These are phyloP conservation scores for Ascochyta pisi DNA, from an alignment of 2,329 filamentous ascomycete species.

Conservation along the genomic window DNA sequence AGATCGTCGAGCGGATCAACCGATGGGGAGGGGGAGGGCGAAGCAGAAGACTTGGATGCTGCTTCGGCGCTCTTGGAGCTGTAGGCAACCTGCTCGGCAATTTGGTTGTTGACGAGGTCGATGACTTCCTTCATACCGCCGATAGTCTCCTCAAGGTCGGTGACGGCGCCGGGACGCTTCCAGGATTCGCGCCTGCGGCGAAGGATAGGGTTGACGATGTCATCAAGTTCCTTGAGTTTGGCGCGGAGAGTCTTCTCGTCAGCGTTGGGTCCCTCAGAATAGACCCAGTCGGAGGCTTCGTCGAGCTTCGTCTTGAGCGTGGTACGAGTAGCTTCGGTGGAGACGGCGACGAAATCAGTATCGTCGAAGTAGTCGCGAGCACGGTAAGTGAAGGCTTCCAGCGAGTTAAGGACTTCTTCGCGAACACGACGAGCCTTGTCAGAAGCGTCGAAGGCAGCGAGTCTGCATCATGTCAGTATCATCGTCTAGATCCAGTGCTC, in stretches of 20 bases:
- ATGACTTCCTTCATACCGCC: slow-evolving; percentile 75
- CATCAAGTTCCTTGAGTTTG: slow-evolving; percentile 77
- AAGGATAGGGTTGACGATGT: slow-evolving; percentile 78
- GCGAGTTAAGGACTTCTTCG: slow-evolving; percentile 87
- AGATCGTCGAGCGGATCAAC: slow-evolving; percentile 69
- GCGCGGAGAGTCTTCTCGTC: slow-evolving; percentile 75
- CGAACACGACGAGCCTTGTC: slow-evolving; percentile 78
- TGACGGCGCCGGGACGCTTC: slow-evolving; percentile 73
- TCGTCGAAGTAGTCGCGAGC: slow-evolving; percentile 82
- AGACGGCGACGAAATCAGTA: slow-evolving; percentile 73
- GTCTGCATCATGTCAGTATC: slow-evolving; percentile 54
- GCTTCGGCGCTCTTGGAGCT: slow-evolving; percentile 47
- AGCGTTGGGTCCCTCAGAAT: slow-evolving; percentile 81
- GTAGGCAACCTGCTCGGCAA: slow-evolving; percentile 71
- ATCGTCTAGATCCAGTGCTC: background rate
- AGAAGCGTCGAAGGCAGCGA: slow-evolving; percentile 84
- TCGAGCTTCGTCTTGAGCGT: slow-evolving; percentile 72
- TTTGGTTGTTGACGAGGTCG: slow-evolving; percentile 71
- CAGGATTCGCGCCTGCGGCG: slow-evolving; percentile 75
- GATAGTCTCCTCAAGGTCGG: slow-evolving; percentile 72
- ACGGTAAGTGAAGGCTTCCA: slow-evolving; percentile 94
- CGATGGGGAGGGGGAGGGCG: slow-evolving; percentile 54
- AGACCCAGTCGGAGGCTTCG: slow-evolving; percentile 85
- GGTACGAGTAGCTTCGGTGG: slow-evolving; percentile 71
- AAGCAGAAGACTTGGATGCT: slow-evolving; percentile 52